A percentile compares a stretch with the other conserved stretches of the same genome.
Evolutionary conservation across 192 early-diverging fungal species (phyloP).

Genomic region (Umbelopsis sp.): DNA sequence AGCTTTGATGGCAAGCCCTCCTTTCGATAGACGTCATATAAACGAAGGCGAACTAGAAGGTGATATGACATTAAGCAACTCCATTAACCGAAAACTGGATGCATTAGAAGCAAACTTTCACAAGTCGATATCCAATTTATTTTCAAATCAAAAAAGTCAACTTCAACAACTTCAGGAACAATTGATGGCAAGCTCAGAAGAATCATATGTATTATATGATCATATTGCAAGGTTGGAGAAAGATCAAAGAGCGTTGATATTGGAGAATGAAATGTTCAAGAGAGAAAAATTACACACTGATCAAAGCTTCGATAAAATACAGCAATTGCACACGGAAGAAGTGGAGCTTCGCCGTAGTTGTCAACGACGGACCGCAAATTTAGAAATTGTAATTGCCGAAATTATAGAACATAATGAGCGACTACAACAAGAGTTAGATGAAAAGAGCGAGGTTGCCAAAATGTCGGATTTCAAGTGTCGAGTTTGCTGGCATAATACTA

Average conservation of each 20-base stretch:
- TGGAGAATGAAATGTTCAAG: not conserved
- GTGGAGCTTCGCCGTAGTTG: slow-evolving; percentile 2
- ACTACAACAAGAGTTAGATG: slow-evolving; percentile 11
- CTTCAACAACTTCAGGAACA: not conserved
- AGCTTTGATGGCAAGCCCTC: no score
- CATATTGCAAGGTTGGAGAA: slow-evolving; percentile 8
- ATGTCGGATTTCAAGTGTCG: slow-evolving; percentile 40
- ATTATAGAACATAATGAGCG: slow-evolving; percentile 4
- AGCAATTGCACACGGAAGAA: not conserved
- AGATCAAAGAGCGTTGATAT: not conserved
- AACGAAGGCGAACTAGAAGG: no score
- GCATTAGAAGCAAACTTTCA: not conserved
- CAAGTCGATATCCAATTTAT: not conserved
- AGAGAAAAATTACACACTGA: slow-evolving; percentile 1
- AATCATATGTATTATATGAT: not conserved
- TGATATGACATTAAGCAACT: no score
- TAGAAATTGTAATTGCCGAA: slow-evolving; percentile 13
- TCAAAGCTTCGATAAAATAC: not conserved
- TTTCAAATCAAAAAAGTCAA: not conserved
- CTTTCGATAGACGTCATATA: no score
- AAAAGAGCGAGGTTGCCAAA: not conserved
- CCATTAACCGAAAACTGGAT: not conserved
- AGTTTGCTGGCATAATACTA: slow-evolving; percentile 42
- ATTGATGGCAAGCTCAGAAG: not conserved
- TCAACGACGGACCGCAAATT: slow-evolving; percentile 7